Conservation (phyloP, 495 filamentous ascomycete species). For the Penicillium canescens region DNA sequence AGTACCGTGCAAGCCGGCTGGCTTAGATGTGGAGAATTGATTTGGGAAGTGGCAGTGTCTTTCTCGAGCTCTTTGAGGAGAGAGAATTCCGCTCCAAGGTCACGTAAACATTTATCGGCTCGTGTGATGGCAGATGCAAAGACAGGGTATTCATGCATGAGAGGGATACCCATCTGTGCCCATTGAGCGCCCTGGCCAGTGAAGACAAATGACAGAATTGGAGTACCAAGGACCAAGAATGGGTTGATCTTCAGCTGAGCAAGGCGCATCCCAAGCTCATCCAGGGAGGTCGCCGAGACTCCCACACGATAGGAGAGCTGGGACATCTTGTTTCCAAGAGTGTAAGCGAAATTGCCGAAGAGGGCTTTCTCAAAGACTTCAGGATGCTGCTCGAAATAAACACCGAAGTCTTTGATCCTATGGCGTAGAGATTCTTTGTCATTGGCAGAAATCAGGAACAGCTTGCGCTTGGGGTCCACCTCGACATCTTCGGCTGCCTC, state of each 20-base stretch:
- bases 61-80: slow-evolving; percentile 15
- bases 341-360: slow-evolving; percentile 32
- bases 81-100: slow-evolving; percentile 24
- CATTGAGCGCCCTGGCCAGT: slow-evolving; percentile 48
- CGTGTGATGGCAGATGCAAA: slow-evolving; percentile 22
- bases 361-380: slow-evolving; percentile 32
- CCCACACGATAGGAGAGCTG: slow-evolving; percentile 28
- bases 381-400: slow-evolving; percentile 33
- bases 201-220: slow-evolving; percentile 32
- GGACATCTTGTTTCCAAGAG: slow-evolving; percentile 26
- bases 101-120: slow-evolving; percentile 17
- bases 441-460: slow-evolving; percentile 32
- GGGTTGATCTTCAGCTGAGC: slow-evolving; percentile 27
- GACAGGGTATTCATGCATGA: slow-evolving; percentile 24
- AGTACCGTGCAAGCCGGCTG: slow-evolving; percentile 39
- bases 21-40: slow-evolving; percentile 27
- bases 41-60: slow-evolving; percentile 10
- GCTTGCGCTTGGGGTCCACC: slow-evolving; percentile 23
- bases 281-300: slow-evolving; percentile 24
- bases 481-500: slow-evolving; percentile 15
- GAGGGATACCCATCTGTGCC: slow-evolving; percentile 36
- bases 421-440: slow-evolving; percentile 28
- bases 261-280: slow-evolving; percentile 24
- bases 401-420: slow-evolving; percentile 26
- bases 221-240: slow-evolving; percentile 14